Conservation (phyloP, 2,329 filamentous ascomycete species). For the Gyromitra esculenta region DNA sequence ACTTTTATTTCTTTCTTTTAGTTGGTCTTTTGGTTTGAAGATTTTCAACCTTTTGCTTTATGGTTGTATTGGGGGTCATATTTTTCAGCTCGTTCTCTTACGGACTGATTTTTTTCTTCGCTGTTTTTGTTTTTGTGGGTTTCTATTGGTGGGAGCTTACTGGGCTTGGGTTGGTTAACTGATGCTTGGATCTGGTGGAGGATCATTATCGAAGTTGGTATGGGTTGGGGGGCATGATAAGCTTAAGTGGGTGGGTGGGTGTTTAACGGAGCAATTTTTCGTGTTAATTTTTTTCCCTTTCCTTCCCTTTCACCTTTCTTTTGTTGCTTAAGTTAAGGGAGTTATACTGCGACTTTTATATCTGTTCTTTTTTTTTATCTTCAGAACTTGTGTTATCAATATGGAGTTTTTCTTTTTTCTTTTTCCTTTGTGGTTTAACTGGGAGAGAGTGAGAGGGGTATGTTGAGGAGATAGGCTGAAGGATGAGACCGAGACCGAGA, state of each 20-base stretch:
- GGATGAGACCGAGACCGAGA: slow-evolving; percentile 2
- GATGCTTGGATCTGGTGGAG: slow-evolving; percentile 27
- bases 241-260: slow-evolving; percentile 38
- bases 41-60: neutral
- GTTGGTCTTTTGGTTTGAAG: slow-evolving; percentile 1
- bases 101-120: slow-evolving; percentile 2
- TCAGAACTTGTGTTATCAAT: slow-evolving; percentile 32
- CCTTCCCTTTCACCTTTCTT: slow-evolving; percentile 1
- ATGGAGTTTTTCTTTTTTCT: slow-evolving; percentile 14
- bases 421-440: slow-evolving; percentile 15
- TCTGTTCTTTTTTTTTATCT: slow-evolving; percentile 34
- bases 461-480: neutral
- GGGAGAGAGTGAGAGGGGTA: neutral
- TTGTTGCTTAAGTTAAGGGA: slow-evolving; percentile 33
- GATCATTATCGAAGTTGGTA: slow-evolving; percentile 11
- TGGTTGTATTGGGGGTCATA: slow-evolving; percentile 9
- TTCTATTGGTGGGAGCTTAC: slow-evolving; percentile 27
- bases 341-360: slow-evolving; percentile 40
- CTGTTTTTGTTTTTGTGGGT: slow-evolving; percentile 10
- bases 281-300: slow-evolving; percentile 9
- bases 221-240: slow-evolving; percentile 12
- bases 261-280: slow-evolving; percentile 44
- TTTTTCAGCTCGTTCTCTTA: slow-evolving; percentile 38
- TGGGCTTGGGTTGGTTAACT: slow-evolving; percentile 39
- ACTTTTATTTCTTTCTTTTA: slow-evolving; percentile 15